Percentiles rank a stretch among this genome's conserved stretches.
Evolutionary conservation across 192 early-diverging fungal species (phyloP).

Genomic region (Coemansia aciculifera): DNA sequence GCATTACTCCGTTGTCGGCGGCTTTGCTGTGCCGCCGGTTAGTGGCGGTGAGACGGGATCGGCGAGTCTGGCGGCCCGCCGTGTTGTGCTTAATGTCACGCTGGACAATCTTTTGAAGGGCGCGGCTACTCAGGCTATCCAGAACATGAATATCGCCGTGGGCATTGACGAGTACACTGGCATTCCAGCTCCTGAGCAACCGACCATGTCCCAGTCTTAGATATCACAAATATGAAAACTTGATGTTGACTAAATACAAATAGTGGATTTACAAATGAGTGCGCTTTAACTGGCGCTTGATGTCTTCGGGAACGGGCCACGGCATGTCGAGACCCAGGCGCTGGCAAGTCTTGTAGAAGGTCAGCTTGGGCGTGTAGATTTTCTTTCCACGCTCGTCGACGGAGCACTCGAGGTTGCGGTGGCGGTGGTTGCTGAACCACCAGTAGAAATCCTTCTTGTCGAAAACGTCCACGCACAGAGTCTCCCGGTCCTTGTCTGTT

Average conservation of each 20-base stretch:
- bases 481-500: constrained; percentile 8
- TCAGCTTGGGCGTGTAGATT: constrained; percentile 11
- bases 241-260: neutral
- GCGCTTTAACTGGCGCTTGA: constrained; percentile 6
- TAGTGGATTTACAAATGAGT: no score
- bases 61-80: constrained; percentile 57
- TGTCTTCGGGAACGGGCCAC: constrained; percentile 25
- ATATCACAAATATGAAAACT: neutral
- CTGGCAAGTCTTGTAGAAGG: constrained; percentile 32
- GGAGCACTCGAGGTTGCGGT: constrained; percentile 22
- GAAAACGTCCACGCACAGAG: constrained; percentile 9
- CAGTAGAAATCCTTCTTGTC: constrained; percentile 32
- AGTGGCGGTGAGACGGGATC: constrained; percentile 10
- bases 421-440: constrained; percentile 52
- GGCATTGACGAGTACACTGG: constrained; percentile 88
- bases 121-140: constrained; percentile 97
- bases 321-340: constrained; percentile 18
- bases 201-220: constrained; percentile 31
- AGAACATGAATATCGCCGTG: constrained; percentile 95
- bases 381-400: constrained; percentile 15
- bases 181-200: constrained; percentile 61
- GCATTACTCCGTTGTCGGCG: constrained; percentile 89
- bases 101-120: constrained; percentile 99
- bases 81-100: constrained; percentile 88
- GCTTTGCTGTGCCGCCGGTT: constrained; percentile 73